Percentiles rank a stretch among this genome's conserved stretches.
phyloP scores from a whole-genome alignment of 1,139 yeast species.

The Magnusiomyces paraingens region DNA sequence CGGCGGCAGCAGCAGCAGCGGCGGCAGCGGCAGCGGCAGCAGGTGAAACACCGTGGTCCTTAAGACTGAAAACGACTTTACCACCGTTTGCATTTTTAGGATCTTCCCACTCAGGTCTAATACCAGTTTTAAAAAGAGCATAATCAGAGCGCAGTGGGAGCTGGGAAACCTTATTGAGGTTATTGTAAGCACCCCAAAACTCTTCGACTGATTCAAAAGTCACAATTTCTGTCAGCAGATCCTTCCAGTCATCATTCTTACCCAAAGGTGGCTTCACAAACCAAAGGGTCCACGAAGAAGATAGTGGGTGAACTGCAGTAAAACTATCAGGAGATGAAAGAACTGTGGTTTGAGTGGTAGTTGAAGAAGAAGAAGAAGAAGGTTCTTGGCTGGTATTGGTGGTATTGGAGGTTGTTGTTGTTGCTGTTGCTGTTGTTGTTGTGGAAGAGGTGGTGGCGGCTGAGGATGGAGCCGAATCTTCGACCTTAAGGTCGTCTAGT shows the following conservation, averaged over 20 bases:
- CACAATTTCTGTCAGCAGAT: conserved; percentile 86
- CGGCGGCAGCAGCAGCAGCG: conserved; percentile 11
- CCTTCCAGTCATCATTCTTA: conserved; percentile 83
- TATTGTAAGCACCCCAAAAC: conserved; percentile 97
- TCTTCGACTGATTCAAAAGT: conserved; percentile 92
- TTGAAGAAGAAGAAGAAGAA: conserved; percentile 11
- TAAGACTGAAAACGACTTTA: conserved; percentile 82
- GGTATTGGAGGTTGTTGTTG: conserved; percentile 22
- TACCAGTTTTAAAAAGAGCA: conserved; percentile 89
- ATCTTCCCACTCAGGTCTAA: conserved; percentile 99
- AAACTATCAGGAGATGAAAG: conserved; percentile 65
- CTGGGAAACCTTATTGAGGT: conserved; percentile 88
- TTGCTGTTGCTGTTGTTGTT: conserved; percentile 27
- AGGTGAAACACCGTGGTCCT: conserved; percentile 36
- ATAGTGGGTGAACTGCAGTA: conserved; percentile 82
- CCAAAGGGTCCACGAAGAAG: conserved; percentile 95
- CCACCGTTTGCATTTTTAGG: conserved; percentile 84
- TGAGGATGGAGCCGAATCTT: conserved; percentile 10
- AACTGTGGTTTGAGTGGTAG: conserved; percentile 39
- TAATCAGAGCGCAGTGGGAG: conserved; percentile 91
- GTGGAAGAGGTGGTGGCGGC: conserved; percentile 17
- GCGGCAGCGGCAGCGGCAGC: background rate
- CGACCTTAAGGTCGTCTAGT: conserved; percentile 22
- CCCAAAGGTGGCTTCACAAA: conserved; percentile 80
- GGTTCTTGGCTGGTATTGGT: background rate